Percentiles rank a stretch among this genome's conserved stretches.
These are phyloP conservation scores for Hypoxylon sp. DNA, from an alignment of 2,329 filamentous ascomycete species.

Conservation along the genomic window DNA sequence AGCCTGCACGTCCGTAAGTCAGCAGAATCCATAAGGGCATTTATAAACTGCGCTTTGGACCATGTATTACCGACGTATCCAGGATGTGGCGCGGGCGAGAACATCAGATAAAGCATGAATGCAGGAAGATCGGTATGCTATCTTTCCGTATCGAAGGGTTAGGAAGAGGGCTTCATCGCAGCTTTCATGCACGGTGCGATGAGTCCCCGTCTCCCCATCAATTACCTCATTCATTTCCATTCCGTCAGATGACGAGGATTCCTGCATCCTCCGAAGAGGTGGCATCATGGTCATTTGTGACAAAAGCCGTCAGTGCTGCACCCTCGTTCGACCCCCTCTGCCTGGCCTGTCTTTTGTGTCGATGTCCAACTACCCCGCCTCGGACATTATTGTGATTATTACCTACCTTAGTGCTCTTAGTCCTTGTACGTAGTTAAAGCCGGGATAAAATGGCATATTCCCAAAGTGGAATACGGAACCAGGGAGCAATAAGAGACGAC, in stretches of 20 bases:
- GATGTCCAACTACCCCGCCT: conserved; percentile 47
- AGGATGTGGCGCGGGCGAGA: conserved; percentile 36
- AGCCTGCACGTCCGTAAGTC: conserved; percentile 33
- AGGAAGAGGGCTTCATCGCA: conserved; percentile 44
- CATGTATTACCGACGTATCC: conserved; percentile 32
- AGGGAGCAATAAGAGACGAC: conserved; percentile 21
- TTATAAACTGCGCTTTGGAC: conserved; percentile 35
- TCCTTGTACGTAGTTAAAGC: conserved; percentile 34
- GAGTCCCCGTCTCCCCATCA: conserved; percentile 33
- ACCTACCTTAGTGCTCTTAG: conserved; percentile 34
- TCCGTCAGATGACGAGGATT: conserved; percentile 47
- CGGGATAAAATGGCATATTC: conserved; percentile 39
- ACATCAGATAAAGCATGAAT: conserved; percentile 38
- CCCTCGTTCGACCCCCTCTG: conserved; percentile 23
- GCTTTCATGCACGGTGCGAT: conserved; percentile 42
- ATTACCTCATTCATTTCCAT: conserved; percentile 36
- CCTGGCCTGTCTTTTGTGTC: conserved; percentile 30
- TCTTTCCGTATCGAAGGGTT: conserved; percentile 35
- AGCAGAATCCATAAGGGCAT: conserved; percentile 19
- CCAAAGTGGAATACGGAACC: conserved; percentile 38
- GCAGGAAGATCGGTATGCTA: conserved; percentile 29
- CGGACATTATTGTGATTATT: conserved; percentile 40
- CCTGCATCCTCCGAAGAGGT: conserved; percentile 47
- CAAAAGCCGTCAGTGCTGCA: conserved; percentile 39
- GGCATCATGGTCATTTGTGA: conserved; percentile 47